Conservation (phyloP, 2,329 filamentous ascomycete genomes). For the Colletotrichum agaves region DNA sequence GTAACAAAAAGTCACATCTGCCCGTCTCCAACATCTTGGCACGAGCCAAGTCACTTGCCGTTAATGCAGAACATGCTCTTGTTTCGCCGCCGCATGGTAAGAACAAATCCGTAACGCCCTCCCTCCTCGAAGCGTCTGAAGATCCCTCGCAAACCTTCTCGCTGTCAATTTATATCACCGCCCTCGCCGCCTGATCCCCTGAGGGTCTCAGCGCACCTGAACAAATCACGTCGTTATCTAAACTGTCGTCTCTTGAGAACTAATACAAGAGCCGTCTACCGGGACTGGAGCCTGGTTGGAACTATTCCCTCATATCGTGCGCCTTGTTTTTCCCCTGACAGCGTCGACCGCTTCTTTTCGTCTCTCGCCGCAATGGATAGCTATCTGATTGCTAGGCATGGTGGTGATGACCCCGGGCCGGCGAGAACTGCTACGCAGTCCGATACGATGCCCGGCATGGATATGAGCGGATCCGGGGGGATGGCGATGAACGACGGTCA, state of each 20-base stretch:
- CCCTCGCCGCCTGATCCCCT: neutral
- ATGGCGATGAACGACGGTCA: slow-evolving; percentile 28
- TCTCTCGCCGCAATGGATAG: slow-evolving; percentile 24
- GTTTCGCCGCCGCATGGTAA: slow-evolving; percentile 31
- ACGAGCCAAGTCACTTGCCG: slow-evolving; percentile 28
- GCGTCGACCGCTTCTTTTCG: slow-evolving; percentile 14
- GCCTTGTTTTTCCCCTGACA: neutral
- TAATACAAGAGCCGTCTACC: slow-evolving; percentile 1
- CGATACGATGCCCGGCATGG: slow-evolving; percentile 33
- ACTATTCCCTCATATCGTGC: neutral
- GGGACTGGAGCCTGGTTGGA: slow-evolving; percentile 36
- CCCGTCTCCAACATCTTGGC: slow-evolving; percentile 30
- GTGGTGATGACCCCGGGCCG: slow-evolving; percentile 20
- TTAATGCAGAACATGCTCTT: slow-evolving; percentile 35
- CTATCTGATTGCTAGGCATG: slow-evolving; percentile 29
- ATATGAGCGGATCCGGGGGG: slow-evolving; percentile 28
- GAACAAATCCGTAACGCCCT: slow-evolving; percentile 19
- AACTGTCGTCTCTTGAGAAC: neutral
- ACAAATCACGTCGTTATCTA: neutral
- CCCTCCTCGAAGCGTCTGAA: slow-evolving; percentile 37
- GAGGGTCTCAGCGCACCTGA: neutral
- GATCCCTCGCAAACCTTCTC: slow-evolving; percentile 39
- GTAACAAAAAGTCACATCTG: slow-evolving; percentile 29
- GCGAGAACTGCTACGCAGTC: slow-evolving; percentile 15
- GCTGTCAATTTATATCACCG: slow-evolving; percentile 30